Percentiles rank a stretch among this genome's conserved stretches.
Conservation (phyloP, 2,329 filamentous ascomycete genomes). For the Aspergillus novoparasiticus region DNA sequence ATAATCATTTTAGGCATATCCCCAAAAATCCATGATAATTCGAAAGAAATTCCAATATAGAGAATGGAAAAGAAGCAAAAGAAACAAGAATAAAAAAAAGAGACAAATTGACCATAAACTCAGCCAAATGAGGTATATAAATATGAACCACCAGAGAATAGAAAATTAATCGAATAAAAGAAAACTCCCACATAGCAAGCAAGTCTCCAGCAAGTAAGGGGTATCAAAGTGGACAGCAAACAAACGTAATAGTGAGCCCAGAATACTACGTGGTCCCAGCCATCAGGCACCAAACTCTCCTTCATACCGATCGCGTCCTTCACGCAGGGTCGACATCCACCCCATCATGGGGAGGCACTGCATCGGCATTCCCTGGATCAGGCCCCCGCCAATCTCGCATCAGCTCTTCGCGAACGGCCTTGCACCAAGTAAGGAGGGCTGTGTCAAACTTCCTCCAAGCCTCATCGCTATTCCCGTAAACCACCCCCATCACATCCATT, state of each 20-base stretch:
- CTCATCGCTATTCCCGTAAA: conserved; percentile 68
- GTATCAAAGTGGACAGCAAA: conserved; percentile 27
- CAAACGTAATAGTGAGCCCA: conserved; percentile 17
- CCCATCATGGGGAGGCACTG: conserved; percentile 25
- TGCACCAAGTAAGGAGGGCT: conserved; percentile 81
- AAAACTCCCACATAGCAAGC: conserved; percentile 10
- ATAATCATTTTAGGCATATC: background rate
- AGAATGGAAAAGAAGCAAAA: background rate
- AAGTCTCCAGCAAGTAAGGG: conserved; percentile 21
- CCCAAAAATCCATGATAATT: background rate
- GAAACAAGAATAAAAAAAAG: background rate
- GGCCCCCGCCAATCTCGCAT: conserved; percentile 66
- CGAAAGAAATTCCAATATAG: background rate
- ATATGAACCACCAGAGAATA: background rate
- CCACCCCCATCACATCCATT: conserved; percentile 83
- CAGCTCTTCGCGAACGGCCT: conserved; percentile 79
- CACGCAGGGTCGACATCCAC: conserved; percentile 13
- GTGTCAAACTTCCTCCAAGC: conserved; percentile 81
- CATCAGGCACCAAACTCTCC: conserved; percentile 13
- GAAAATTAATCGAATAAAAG: conserved; percentile 8
- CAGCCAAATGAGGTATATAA: background rate
- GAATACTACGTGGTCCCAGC: conserved; percentile 27
- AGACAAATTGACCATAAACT: background rate
- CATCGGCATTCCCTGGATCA: conserved; percentile 28
- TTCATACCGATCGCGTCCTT: background rate